These are phyloP conservation scores for Barnettozyma wickerhamii DNA, from an alignment of 805 yeast species.

Conservation along the genomic window DNA sequence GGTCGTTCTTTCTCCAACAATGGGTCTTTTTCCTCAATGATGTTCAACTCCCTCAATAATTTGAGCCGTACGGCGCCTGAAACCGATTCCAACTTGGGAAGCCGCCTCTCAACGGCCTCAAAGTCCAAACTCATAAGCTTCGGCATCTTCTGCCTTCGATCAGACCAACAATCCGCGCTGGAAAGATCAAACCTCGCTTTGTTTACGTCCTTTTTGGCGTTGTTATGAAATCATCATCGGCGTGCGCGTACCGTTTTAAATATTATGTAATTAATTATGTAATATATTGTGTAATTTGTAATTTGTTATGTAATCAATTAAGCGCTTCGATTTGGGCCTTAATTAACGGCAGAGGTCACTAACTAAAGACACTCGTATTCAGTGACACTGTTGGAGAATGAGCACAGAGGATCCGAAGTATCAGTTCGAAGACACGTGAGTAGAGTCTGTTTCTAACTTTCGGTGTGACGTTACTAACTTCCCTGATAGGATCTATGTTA, in stretches of 20 bases:
- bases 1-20: not conserved
- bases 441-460: not conserved
- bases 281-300: no score
- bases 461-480: constrained; percentile 4
- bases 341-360: no score
- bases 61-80: not conserved
- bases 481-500: constrained; percentile 40
- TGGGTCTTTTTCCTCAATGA: not conserved
- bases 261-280: not conserved
- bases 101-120: not conserved
- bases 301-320: no score
- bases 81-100: not conserved
- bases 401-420: constrained; percentile 1
- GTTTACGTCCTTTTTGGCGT: no score
- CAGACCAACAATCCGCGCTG: no score
- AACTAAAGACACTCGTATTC: no score
- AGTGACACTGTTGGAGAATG: no score
- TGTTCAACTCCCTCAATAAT: not conserved
- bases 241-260: not conserved
- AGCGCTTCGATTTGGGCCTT: no score
- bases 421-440: constrained; percentile 24
- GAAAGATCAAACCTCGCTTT: no score
- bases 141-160: not conserved
- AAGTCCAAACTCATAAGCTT: not conserved
- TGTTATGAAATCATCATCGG: not conserved